These are phyloP conservation scores for Kappamyces sp. DNA, from an alignment of 192 early-diverging fungal genomes.

Conservation along the genomic window DNA sequence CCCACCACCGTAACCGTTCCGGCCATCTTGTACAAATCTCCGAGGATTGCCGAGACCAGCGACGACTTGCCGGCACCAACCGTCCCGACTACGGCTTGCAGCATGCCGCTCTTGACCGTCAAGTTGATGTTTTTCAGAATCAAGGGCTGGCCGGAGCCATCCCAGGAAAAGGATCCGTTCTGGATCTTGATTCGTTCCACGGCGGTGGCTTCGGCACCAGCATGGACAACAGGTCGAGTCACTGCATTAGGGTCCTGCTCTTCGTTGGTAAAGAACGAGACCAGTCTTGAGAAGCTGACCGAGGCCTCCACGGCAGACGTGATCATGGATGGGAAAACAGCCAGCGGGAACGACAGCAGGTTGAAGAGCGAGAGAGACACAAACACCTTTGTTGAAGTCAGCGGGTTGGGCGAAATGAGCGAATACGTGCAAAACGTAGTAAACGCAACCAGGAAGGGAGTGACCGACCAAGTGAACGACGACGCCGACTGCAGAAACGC, in stretches of 20 bases:
- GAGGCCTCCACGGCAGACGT: slow-evolving; percentile 70
- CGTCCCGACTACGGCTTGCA: slow-evolving; percentile 40
- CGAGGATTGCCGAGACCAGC: slow-evolving; percentile 70
- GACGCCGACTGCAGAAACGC: slow-evolving; percentile 64
- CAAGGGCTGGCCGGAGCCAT: slow-evolving; percentile 13
- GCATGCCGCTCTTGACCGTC: slow-evolving; percentile 50
- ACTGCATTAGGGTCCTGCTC: slow-evolving; percentile 73
- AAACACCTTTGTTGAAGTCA: slow-evolving; percentile 64
- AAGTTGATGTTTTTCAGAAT: slow-evolving; percentile 47
- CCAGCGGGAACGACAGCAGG: slow-evolving; percentile 81
- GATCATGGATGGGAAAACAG: slow-evolving; percentile 78
- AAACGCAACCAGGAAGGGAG: slow-evolving; percentile 86
- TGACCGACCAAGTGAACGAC: slow-evolving; percentile 72
- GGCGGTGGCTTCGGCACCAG: background rate
- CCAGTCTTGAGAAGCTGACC: slow-evolving; percentile 77
- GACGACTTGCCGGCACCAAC: slow-evolving; percentile 77
- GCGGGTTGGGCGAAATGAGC: slow-evolving; percentile 51
- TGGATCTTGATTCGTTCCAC: slow-evolving; percentile 33
- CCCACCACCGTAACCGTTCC: slow-evolving; percentile 69
- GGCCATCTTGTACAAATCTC: slow-evolving; percentile 75
- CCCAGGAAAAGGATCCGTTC: slow-evolving; percentile 46
- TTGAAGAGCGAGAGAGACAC: slow-evolving; percentile 89
- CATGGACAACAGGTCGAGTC: slow-evolving; percentile 26
- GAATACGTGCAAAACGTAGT: slow-evolving; percentile 75
- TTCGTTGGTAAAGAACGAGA: slow-evolving; percentile 70